These are phyloP conservation scores for Taxawa tesnikishii DNA, from an alignment of 2,329 filamentous ascomycete species.

Conservation along the genomic window DNA sequence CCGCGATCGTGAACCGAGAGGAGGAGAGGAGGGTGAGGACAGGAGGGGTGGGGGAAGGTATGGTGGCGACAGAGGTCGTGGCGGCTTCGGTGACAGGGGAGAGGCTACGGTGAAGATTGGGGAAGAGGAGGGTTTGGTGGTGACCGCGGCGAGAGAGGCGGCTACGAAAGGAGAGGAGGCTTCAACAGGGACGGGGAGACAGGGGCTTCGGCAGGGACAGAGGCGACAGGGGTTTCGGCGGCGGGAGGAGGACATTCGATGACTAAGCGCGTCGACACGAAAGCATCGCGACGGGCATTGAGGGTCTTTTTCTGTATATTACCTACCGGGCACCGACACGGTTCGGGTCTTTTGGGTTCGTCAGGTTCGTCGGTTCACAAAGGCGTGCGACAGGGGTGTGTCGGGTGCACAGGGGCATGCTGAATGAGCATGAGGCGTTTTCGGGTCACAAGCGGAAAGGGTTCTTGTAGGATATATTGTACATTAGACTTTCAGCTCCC, in stretches of 20 bases:
- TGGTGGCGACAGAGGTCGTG: constrained; percentile 5
- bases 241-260: constrained; percentile 2
- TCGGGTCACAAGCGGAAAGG: too few species aligned
- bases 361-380: too few species aligned
- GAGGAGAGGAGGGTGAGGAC: constrained; percentile 9
- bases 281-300: constrained; percentile 1
- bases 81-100: constrained; percentile 7
- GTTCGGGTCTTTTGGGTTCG: too few species aligned
- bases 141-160: constrained; percentile 6
- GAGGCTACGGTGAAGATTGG: background rate
- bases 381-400: too few species aligned
- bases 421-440: too few species aligned
- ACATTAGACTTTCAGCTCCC: too few species aligned
- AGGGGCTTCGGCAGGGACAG: background rate
- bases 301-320: background rate
- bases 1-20: constrained; percentile 1
- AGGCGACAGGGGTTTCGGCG: background rate
- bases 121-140: constrained; percentile 4
- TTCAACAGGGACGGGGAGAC: background rate
- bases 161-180: constrained; percentile 6
- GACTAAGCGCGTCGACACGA: constrained; percentile 11
- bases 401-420: too few species aligned
- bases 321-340: constrained; percentile 1
- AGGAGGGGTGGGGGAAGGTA: constrained; percentile 11
- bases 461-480: too few species aligned